Base-by-base conservation (phyloP, 768 basidiomycete genomes). In the Kwoniella heveanensis region DNA sequence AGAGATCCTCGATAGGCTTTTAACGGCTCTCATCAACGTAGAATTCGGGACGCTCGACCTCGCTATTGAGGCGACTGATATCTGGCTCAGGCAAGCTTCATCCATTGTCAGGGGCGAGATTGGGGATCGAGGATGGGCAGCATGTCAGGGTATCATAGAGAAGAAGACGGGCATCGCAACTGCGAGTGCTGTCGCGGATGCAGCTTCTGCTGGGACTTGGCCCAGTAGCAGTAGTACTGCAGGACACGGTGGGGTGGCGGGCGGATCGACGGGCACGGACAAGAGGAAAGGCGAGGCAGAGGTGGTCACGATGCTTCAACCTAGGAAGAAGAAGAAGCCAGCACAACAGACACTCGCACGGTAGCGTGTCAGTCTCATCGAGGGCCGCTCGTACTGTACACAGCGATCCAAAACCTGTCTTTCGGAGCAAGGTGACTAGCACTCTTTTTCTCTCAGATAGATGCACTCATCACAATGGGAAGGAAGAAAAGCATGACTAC, bases 31-130 rank as follows among this genome's bases (percentile, higher is more conserved):
- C 68, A 83, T 87, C 77, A 89, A 88, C 39, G 85, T 89, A 67
- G 91, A 93, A 77, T 94, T 93, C 79, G 87, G 87, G 37, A 87
- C 85, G 9, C 74, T 80, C 12, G 87, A 88, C 57, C 84, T 86
- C 59, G 85, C 89, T 19, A 78, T 85, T 64, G 85, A 86, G 71
- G 88, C 85, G 17, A 91, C 90, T 26, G 86, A 87, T 75, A 85
- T 87, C 46, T 80, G 94, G 70, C 87, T 90, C 78, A 83, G 83
- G 10, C 60, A 66, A 3, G 73, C 70, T 1, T 60, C 67, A 39
- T 63, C 59, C 25, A 67, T 76, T 17, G 70, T 77, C 3, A 46
- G 10, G 1, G 67, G 52, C 4, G 76, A 77, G 44, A 63, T 77
- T 26, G 76, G 76, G n/a, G 36, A 47, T 36, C 60, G 63, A 19